A percentile compares a stretch with the other conserved stretches of the same genome.
Evolutionary conservation across 495 filamentous ascomycete species (phyloP).

Genomic region (Aspergillus affinis): DNA sequence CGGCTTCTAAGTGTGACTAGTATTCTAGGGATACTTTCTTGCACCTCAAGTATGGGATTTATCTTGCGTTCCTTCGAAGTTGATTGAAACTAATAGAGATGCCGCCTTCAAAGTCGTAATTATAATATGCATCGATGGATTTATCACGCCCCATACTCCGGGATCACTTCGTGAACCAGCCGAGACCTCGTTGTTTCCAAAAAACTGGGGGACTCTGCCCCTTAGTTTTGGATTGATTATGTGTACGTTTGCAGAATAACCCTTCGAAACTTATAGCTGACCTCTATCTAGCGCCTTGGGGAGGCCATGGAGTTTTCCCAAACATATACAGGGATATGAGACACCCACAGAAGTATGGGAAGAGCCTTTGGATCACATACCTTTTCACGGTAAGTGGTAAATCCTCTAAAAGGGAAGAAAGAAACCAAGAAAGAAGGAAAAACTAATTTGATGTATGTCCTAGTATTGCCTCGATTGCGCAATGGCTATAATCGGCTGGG

Average conservation of each 20-base stretch:
- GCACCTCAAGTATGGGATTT: conserved; percentile 71
- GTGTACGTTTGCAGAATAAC: conserved; percentile 47
- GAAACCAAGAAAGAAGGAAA: not conserved
- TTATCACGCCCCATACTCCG: conserved; percentile 75
- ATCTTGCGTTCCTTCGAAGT: not conserved
- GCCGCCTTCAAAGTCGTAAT: conserved; percentile 60
- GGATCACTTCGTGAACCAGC: conserved; percentile 87
- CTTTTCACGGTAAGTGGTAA: conserved; percentile 72
- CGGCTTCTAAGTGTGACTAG: conserved; percentile 85
- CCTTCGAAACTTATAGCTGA: conserved; percentile 7
- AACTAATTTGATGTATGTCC: conserved; percentile 13
- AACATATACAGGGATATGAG: conserved; percentile 99
- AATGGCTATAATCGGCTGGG: conserved; percentile 77
- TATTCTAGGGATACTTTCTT: conserved; percentile 84
- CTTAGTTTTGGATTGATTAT: conserved; percentile 92
- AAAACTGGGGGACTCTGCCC: conserved; percentile 87
- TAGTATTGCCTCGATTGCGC: conserved; percentile 76
- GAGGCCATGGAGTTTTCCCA: conserved; percentile 91
- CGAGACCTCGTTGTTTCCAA: conserved; percentile 68
- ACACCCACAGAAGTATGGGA: conserved; percentile 81
- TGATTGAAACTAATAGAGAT: conserved; percentile 13
- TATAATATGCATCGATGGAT: conserved; percentile 79
- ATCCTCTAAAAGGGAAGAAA: not conserved
- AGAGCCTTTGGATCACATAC: conserved; percentile 77
- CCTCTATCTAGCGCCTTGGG: conserved; percentile 70